phyloP scores from a whole-genome alignment of 176 grass and related monocot species.

The Guadua angustifolia region DNA sequence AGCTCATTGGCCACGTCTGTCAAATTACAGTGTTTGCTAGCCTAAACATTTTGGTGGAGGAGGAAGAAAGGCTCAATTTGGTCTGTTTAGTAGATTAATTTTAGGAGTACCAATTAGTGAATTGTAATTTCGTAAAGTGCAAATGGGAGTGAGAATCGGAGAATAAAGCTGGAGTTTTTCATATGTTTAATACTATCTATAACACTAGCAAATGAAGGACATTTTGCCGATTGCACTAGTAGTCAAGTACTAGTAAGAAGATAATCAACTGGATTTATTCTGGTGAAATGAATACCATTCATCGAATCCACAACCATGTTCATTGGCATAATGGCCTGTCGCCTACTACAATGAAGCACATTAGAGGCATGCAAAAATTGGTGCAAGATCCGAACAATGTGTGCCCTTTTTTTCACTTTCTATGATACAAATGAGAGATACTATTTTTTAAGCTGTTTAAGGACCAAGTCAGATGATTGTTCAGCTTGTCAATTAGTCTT shows the following conservation, averaged over 20 bases:
- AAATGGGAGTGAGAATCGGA: neutral
- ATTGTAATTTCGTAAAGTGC: neutral
- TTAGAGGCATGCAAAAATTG: neutral
- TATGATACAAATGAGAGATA: neutral
- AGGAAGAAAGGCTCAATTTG: neutral
- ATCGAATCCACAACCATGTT: neutral
- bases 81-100: neutral
- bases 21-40: neutral
- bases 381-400: neutral
- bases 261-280: neutral
- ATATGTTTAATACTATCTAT: slow-evolving; percentile 11
- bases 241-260: neutral
- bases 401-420: neutral
- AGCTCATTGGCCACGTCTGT: neutral
- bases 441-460: neutral
- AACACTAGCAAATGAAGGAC: neutral
- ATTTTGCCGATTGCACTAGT: neutral
- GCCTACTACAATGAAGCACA: neutral
- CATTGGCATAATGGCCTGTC: neutral
- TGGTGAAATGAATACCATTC: neutral
- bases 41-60: neutral
- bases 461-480: neutral
- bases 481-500: neutral
- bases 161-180: neutral
- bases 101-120: neutral